Evolutionary conservation across 805 yeast species (phyloP), one percentile per base, ranked within the genome.

Genomic region (Wickerhamiella parazyma): DNA sequence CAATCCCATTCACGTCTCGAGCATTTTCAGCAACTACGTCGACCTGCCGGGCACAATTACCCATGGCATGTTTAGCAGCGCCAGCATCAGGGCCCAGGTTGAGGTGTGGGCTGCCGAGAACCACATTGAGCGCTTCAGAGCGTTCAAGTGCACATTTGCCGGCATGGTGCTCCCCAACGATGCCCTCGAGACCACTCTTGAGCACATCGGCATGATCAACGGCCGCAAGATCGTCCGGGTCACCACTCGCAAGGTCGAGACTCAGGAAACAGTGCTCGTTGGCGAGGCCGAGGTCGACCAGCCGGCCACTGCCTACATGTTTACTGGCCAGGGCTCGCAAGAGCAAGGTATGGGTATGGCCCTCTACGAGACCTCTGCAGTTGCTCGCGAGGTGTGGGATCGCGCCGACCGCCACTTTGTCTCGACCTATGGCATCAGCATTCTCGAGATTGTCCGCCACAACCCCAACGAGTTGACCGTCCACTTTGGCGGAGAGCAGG

Each of bases 271-370:
- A 33, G 98, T 91, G 17, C 71, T 91, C 55, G 63, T 72, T 43
- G 99, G 97, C 68, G 94, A 85, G 69, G 99, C 99, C 45, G 98
- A 91, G 70, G 87, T 93, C 58, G 97, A 91, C 56, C 99, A 91
- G 69, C 98, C 99, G 26, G 81, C 80, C 43, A 83, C 97, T 36
- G 81, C 98, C 17, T 91, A 83, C 63, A 94, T 91, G 46, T 91
- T 93, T 69, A 91, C 99, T 52, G 99, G 98, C 61, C 99, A 91
- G 72, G 99, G 99, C 65, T 89, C 98, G 48, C 99, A 91, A 68
- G 98, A 93, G 66, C 98, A 93, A 71, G 96, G 96, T 63, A 91
- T 91, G 99, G 98, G 99, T 73, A 91, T 91, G 99, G 98, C 91
- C 65, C 74, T 91, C 61, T 91, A 91, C 66, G 78, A 78, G 52